Evolutionary conservation across 495 filamentous ascomycete species (phyloP).

Genomic region (Aspergillus asperescens): DNA sequence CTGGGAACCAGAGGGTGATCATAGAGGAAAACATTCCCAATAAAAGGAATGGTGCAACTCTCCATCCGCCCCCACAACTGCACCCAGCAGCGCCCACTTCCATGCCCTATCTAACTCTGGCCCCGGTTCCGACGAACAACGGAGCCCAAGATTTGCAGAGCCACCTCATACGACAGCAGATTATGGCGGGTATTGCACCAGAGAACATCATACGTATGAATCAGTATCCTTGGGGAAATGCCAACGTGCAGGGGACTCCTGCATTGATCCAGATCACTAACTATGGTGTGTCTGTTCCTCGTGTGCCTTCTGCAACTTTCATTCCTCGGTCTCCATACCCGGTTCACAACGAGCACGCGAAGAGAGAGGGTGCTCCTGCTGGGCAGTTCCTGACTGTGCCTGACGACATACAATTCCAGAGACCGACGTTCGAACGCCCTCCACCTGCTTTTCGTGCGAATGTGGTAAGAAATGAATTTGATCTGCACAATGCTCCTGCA

Average conservation of each 20-base stretch:
- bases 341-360: background rate
- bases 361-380: background rate
- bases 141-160: slow-evolving; percentile 19
- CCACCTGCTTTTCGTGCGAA: background rate
- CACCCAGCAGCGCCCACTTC: background rate
- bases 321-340: background rate
- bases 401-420: background rate
- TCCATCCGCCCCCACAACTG: no score
- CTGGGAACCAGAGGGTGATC: no score
- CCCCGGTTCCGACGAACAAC: background rate
- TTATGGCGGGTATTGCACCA: slow-evolving; percentile 25
- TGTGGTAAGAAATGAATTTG: background rate
- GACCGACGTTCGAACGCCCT: background rate
- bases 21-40: no score
- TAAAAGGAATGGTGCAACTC: background rate
- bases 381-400: background rate
- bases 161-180: slow-evolving; percentile 31
- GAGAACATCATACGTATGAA: slow-evolving; percentile 23
- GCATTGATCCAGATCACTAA: slow-evolving; percentile 19
- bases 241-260: slow-evolving; percentile 2
- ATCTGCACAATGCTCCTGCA: background rate
- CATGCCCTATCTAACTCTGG: background rate
- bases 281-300: slow-evolving; percentile 13
- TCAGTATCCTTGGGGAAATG: background rate
- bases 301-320: slow-evolving; percentile 22